Base-by-base conservation (phyloP, 257 asterid species). In the Solanum medicagineum region DNA sequence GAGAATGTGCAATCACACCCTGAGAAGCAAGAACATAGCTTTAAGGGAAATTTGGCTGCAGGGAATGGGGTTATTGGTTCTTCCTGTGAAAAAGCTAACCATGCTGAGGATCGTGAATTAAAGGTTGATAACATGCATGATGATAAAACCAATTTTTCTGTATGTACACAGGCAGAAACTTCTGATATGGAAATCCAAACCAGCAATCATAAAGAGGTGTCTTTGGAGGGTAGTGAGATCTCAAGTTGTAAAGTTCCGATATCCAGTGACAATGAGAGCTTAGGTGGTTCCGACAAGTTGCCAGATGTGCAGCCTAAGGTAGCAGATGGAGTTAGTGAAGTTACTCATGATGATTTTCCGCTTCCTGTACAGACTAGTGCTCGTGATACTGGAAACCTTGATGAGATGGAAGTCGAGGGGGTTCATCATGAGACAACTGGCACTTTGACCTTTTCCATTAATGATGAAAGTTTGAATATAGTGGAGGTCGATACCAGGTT, bases 331-430 rank as follows among this genome's bases (percentile, higher is more conserved):
- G 81, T 22, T 20, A 85, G 60, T 53, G 85, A 80, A 74, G 84
- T 63, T 87, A 54, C 57, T 32, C 86, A 42, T 84, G 80, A 84
- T 86, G 89, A 62, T 87, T 47, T 83, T 26, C 89, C 86, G 59
- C 82, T 90, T 56, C 62, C 89, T 11, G 91, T 81, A 62, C 89
- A 83, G 81, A 77, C 89, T 75, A 57, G 83, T 60, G 90, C 54
- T 80, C 53, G 63, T 87, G 93, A 75, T 77, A 81, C 79, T 45
- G 92, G 83, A 83, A 93, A 92, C 82, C 85, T 85, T 83, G 71
- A 56, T 80, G 93, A 59, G 74, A 86, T 88, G 89, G 91, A 91
- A 70, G 86, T 92, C 71, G 91, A 88, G 84, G 87, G 59, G 57
- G 91, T 87, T 63, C 66, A 8, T 77, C 63, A 19, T 2, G 83